Conservation (phyloP, 163 green algal species). For the Coccomyxa subellipsoidea region DNA sequence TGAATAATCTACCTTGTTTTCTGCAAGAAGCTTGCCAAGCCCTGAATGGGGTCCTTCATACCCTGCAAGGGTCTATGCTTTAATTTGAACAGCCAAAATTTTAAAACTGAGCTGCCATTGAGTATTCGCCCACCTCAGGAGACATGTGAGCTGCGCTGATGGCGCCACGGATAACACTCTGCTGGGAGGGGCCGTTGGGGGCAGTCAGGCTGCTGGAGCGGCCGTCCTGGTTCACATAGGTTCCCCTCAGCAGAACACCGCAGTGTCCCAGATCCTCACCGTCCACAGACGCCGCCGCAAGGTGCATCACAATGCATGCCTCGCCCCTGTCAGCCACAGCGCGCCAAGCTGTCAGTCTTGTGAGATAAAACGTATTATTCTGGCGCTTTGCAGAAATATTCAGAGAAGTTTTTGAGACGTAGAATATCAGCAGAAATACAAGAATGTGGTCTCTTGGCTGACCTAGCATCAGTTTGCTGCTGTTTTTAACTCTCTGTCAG, state of each 20-base stretch:
- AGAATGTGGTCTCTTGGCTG: no score
- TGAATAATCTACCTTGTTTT: no score
- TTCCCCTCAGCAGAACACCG: constrained; percentile 23
- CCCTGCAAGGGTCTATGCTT: no score
- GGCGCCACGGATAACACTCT: constrained; percentile 61
- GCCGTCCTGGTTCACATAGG: constrained; percentile 64
- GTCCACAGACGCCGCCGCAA: neutral
- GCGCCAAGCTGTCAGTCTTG: neutral
- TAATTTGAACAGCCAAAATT: no score
- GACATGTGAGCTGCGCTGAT: constrained; percentile 22
- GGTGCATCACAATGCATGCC: constrained; percentile 13
- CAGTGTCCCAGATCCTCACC: neutral
- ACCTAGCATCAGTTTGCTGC: no score
- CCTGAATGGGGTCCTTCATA: no score
- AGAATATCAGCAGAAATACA: no score
- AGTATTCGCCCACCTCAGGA: neutral
- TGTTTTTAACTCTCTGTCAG: no score
- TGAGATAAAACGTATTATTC: neutral
- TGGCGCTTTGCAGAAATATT: neutral
- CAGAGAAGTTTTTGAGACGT: no score
- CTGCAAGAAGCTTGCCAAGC: no score
- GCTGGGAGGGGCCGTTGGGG: constrained; percentile 65
- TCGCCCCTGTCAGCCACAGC: constrained; percentile 2
- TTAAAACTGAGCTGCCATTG: no score
- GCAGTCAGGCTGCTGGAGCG: constrained; percentile 66